A percentile compares a stretch with the other conserved stretches of the same genome.
phyloP scores from a whole-genome alignment of 805 yeast genomes.

The Metschnikowia cerradonensis region DNA sequence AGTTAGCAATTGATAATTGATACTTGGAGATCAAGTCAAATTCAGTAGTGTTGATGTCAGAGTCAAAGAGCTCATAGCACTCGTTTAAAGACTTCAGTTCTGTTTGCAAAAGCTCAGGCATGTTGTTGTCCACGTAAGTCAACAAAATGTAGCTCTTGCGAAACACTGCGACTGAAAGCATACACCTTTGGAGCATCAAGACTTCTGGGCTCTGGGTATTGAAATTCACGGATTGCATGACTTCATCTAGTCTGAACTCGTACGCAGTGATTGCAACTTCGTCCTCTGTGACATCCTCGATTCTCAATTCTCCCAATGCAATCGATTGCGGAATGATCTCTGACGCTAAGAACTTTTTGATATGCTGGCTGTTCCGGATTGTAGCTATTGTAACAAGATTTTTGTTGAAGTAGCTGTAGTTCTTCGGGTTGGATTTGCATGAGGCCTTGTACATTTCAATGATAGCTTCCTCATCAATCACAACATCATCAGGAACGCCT shows the following conservation, averaged over 20 bases:
- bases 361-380: slow-evolving; percentile 20
- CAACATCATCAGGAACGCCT: slow-evolving; percentile 12
- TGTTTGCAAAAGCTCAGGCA: slow-evolving; percentile 27
- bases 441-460: slow-evolving; percentile 32
- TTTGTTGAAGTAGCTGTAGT: slow-evolving; percentile 33
- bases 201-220: slow-evolving; percentile 33
- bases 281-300: slow-evolving; percentile 44
- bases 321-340: slow-evolving; percentile 34
- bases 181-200: slow-evolving; percentile 46
- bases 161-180: slow-evolving; percentile 56
- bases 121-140: slow-evolving; percentile 46
- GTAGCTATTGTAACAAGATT: slow-evolving; percentile 26
- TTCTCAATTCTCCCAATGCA: slow-evolving; percentile 34
- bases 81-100: slow-evolving; percentile 18
- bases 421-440: slow-evolving; percentile 31
- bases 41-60: slow-evolving; percentile 51
- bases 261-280: slow-evolving; percentile 75
- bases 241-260: slow-evolving; percentile 58
- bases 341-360: slow-evolving; percentile 22
- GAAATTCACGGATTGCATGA: slow-evolving; percentile 28
- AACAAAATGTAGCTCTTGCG: slow-evolving; percentile 57
- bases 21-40: slow-evolving; percentile 51
- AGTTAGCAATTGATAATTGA: slow-evolving; percentile 32
- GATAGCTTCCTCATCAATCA: slow-evolving; percentile 32
- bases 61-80: slow-evolving; percentile 49